Evolutionary conservation across 129 eudicot genomes (phyloP), one percentile per base, ranked within the genome.

Genomic region (Helianthus tuberosus): DNA sequence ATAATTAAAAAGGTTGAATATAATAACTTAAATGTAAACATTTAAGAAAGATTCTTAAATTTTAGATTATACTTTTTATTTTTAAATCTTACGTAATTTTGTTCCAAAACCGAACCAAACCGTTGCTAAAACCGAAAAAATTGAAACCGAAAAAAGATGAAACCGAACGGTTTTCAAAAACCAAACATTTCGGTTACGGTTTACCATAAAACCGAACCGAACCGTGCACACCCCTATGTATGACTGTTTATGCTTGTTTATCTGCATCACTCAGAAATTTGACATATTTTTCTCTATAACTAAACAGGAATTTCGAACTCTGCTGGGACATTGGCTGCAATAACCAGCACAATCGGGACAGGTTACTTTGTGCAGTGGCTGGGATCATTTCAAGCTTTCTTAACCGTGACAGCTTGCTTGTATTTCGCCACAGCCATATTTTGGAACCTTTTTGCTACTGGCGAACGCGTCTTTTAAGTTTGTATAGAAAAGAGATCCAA

Each of bases 351-450:
- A 5, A 91, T 94, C 6, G 96, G 97, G 47, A 85, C 99, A n/a
- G 97, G 99, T 44, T 85, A 80, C 66, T 94, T 94, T 64, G 97
- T 94, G 32, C 87, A 94, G 64, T 91, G 99, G 99, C 78, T 88
- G 12, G 99, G 99, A 80, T 94, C 99, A 1, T 94, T 94, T 69
- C 96, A 91, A 66, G 96, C 99, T 44, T 94, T 94, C 75, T 75
- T 94, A 44, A 85, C 90, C 4, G 84, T 94, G 65, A 94, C 99
- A 55, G 91, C 99, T 0, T 66, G 89, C 59, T 88, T 94, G 5
- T 94, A 94, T 64, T 94, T 94, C 65, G 77, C 79, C 13, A 75
- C 96, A 52, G 77, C 97, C 82, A 82, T 91, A 36, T 91, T 94
- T 63, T 94, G 96, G 93, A 91, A 91, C 75, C 69, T 94, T 43